Evolutionary conservation across 495 filamentous ascomycete genomes (phyloP).

Genomic region (Hypoxylon crocopeplum): DNA sequence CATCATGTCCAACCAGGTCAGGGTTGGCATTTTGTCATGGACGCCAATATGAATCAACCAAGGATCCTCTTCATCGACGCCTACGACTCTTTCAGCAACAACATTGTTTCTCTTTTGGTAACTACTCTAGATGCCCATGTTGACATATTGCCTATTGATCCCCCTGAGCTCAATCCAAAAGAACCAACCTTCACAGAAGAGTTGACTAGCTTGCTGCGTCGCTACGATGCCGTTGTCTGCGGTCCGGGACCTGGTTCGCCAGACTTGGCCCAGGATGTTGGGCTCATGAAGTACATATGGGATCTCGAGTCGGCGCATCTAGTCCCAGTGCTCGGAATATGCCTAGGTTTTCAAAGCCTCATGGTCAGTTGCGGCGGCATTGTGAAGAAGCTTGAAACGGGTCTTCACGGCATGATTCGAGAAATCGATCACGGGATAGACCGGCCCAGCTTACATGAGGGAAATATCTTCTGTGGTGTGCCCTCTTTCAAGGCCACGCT

Average conservation of each 20-base stretch:
- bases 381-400: constrained; percentile 67
- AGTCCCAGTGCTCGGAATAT: constrained; percentile 85
- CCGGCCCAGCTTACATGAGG: constrained; percentile 32
- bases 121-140: constrained; percentile 69
- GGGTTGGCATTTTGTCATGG: constrained; percentile 11
- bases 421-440: constrained; percentile 60
- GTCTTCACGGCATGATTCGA: constrained; percentile 82
- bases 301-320: constrained; percentile 60
- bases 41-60: constrained; percentile 38
- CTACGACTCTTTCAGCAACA: constrained; percentile 95
- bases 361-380: constrained; percentile 68
- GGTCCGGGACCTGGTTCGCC: constrained; percentile 81
- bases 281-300: constrained; percentile 83
- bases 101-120: constrained; percentile 81
- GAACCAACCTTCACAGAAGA: constrained; percentile 27
- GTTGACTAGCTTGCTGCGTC: constrained; percentile 55
- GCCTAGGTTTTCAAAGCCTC: constrained; percentile 89
- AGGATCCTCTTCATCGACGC: constrained; percentile 88
- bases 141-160: constrained; percentile 74
- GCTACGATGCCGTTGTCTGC: constrained; percentile 77
- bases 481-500: constrained; percentile 72
- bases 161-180: constrained; percentile 43
- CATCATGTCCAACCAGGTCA: constrained; percentile 23
- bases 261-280: constrained; percentile 68
- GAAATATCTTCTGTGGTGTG: constrained; percentile 58